These are phyloP conservation scores for Alternaria conjuncta DNA, from an alignment of 2,329 filamentous ascomycete genomes.

Conservation along the genomic window DNA sequence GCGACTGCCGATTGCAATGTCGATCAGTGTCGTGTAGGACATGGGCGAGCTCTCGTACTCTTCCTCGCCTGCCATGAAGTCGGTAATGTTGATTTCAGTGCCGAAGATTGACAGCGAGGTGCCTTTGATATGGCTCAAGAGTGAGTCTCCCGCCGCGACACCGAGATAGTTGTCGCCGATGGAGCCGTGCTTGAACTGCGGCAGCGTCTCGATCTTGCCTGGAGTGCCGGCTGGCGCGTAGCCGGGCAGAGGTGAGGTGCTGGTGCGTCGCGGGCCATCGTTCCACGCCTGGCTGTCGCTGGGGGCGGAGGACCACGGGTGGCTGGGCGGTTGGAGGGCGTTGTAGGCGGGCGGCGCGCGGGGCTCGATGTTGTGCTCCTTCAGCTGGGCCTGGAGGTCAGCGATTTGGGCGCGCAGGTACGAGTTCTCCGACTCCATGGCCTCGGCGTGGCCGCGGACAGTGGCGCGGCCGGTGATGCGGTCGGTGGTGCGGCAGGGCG, in stretches of 20 bases:
- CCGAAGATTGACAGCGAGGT: slow-evolving; percentile 80
- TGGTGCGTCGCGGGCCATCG: slow-evolving; percentile 28
- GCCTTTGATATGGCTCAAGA: slow-evolving; percentile 75
- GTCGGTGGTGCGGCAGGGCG: slow-evolving; percentile 84
- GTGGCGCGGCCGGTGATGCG: slow-evolving; percentile 83
- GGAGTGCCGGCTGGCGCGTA: slow-evolving; percentile 29
- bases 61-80: slow-evolving; percentile 71
- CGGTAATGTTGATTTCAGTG: slow-evolving; percentile 78
- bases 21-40: slow-evolving; percentile 73
- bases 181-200: slow-evolving; percentile 55
- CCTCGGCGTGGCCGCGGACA: slow-evolving; percentile 77
- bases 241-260: slow-evolving; percentile 33
- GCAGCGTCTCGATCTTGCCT: slow-evolving; percentile 42
- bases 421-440: slow-evolving; percentile 75
- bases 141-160: slow-evolving; percentile 66
- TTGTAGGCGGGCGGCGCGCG: slow-evolving; percentile 54
- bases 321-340: slow-evolving; percentile 21
- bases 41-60: slow-evolving; percentile 65
- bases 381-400: slow-evolving; percentile 71
- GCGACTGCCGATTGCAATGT: slow-evolving; percentile 65
- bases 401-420: slow-evolving; percentile 70
- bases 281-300: slow-evolving; percentile 31
- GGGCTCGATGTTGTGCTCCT: slow-evolving; percentile 66
- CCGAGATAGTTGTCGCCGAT: slow-evolving; percentile 71
- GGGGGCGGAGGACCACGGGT: slow-evolving; percentile 24